A percentile compares a stretch with the other conserved stretches of the same genome.
These are phyloP conservation scores for Cucumis melo DNA, from an alignment of 306 rosid genomes.

Conservation along the genomic window DNA sequence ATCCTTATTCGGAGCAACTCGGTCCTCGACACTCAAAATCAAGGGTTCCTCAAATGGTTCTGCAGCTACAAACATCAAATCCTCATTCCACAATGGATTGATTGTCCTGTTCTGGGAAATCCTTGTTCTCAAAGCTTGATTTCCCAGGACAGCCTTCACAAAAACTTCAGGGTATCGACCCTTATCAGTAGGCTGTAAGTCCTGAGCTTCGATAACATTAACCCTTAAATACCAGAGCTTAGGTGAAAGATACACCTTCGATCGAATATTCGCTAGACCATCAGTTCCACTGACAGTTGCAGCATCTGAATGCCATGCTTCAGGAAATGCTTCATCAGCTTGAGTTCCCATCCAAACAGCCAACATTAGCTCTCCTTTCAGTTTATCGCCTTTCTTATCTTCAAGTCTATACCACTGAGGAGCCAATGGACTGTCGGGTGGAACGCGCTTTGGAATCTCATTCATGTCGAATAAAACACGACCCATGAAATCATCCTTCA, in stretches of 20 bases:
- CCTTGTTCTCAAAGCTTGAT: slow-evolving; percentile 64
- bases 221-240: slow-evolving; percentile 98
- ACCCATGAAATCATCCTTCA: slow-evolving; percentile 88
- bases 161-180: slow-evolving; percentile 81
- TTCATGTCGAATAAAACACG: slow-evolving; percentile 61
- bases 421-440: slow-evolving; percentile 87
- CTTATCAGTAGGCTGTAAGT: slow-evolving; percentile 56
- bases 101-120: slow-evolving; percentile 55
- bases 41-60: slow-evolving; percentile 86
- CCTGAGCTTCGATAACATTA: slow-evolving; percentile 93
- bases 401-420: slow-evolving; percentile 95
- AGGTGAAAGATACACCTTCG: slow-evolving; percentile 91
- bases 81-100: slow-evolving; percentile 98
- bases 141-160: slow-evolving; percentile 73
- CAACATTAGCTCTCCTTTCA: slow-evolving; percentile 81
- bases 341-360: slow-evolving; percentile 99
- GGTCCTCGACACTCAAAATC: slow-evolving; percentile 78
- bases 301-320: slow-evolving; percentile 97
- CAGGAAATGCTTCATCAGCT: slow-evolving; percentile 96
- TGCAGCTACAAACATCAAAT: slow-evolving; percentile 88
- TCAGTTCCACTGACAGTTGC: slow-evolving; percentile 79
- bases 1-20: slow-evolving; percentile 80
- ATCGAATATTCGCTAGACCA: slow-evolving; percentile 74
- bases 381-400: slow-evolving; percentile 54
- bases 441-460: slow-evolving; percentile 87